Evolutionary conservation across 306 rosid species (phyloP).

Genomic region (Vicia villosa): DNA sequence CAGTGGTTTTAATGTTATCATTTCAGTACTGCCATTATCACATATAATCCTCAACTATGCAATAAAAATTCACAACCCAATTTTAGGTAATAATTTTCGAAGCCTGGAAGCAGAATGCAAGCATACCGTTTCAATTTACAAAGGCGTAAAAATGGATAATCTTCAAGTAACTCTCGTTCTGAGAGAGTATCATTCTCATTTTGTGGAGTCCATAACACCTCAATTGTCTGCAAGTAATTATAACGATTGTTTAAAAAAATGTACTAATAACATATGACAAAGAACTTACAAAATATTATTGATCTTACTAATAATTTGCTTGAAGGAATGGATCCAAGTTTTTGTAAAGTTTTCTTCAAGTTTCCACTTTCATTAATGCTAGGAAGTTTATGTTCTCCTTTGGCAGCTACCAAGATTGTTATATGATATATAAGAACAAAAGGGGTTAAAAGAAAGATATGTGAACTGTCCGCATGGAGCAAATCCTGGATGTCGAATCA

Average conservation of each 20-base stretch:
- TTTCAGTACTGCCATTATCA: slow-evolving; percentile 34
- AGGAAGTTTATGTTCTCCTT: slow-evolving; percentile 88
- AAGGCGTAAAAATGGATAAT: slow-evolving; percentile 95
- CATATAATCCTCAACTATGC: slow-evolving; percentile 28
- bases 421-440: slow-evolving; percentile 51
- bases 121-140: slow-evolving; percentile 56
- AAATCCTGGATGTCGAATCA: slow-evolving; percentile 1
- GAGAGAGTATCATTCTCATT: slow-evolving; percentile 93
- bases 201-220: slow-evolving; percentile 99
- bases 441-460: slow-evolving; percentile 23
- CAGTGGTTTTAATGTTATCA: slow-evolving; percentile 12
- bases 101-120: slow-evolving; percentile 23
- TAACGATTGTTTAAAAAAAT: slow-evolving; percentile 15
- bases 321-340: slow-evolving; percentile 88
- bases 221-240: slow-evolving; percentile 72
- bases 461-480: slow-evolving; percentile 12
- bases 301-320: slow-evolving; percentile 74
- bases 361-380: slow-evolving; percentile 81
- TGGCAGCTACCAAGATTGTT: slow-evolving; percentile 93
- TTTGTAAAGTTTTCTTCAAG: slow-evolving; percentile 92
- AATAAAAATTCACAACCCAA: slow-evolving; percentile 27
- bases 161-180: slow-evolving; percentile 94
- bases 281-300: neutral
- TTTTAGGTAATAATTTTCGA: slow-evolving; percentile 33
- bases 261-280: neutral